Base-by-base conservation (phyloP, 148 eudicot species). In the Vaccinium myrtillus region DNA sequence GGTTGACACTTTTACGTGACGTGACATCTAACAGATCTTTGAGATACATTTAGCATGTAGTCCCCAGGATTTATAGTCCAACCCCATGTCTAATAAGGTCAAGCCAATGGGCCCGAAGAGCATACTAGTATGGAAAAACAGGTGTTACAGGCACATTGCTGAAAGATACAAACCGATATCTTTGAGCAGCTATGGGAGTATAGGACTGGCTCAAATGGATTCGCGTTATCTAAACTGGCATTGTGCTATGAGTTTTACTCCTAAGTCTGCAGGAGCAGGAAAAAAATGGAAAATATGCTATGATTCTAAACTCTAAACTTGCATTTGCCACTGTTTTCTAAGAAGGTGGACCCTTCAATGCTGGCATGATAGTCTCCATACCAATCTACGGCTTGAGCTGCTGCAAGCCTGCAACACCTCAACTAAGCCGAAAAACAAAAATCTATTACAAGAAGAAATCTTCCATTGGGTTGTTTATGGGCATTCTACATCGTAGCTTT, bases 1-100 rank as follows among this genome's bases (percentile, higher is more conserved):
- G 71, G 71, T 65, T n/a, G 71, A 65, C 14, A 23, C 30, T 65
- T 65, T 65, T 65, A 59, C 7, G 59, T 43, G 46, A 43, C 46
- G 2, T 14, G 59, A 13, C 59, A 16, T 55, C 59, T 14, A 55
- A 55, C 6, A 55, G 18, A 55, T 55, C 59, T 55, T 55, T 55
- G 19, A 55, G 59, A 14, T 55, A 43, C 46, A 43, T 43, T 43
- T 43, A 43, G 46, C 46, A 63, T 63, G 14, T 12, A 63, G 70
- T 63, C 70, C 70, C 30, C 70, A 63, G 4, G 30, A 63, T n/a
- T 63, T 63, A 63, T 63, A 63, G 70, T 63, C 70, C 70, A 63
- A 63, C 70, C 55, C 11, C 55, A 13, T 11, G 30, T 8, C 70
- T 63, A 23, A 63, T 63, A n/a, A n/a, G 70, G 70, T 8, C 70